These are phyloP conservation scores for Hymenoscyphus linearis DNA, from an alignment of 2,329 filamentous ascomycete species.

Conservation along the genomic window DNA sequence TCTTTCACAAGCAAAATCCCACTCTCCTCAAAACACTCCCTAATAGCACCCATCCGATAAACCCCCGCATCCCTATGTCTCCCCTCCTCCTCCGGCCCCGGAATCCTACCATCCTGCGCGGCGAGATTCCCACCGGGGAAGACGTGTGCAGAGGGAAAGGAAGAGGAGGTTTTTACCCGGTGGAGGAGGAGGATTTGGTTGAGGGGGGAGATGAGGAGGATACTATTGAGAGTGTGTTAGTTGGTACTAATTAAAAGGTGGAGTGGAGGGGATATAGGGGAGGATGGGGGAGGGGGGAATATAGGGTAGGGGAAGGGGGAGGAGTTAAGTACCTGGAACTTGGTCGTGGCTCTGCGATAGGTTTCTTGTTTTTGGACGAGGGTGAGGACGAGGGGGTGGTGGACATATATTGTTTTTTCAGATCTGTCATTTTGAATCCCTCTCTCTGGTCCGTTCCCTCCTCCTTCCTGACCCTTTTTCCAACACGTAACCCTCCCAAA, in stretches of 20 bases:
- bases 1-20: conserved; percentile 65
- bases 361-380: conserved; percentile 28
- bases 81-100: conserved; percentile 40
- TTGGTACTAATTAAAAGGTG: not conserved
- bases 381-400: conserved; percentile 19
- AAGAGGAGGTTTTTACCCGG: conserved; percentile 73
- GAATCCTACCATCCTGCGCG: conserved; percentile 65
- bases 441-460: not conserved
- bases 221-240: conserved; percentile 46
- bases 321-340: conserved; percentile 50
- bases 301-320: not conserved
- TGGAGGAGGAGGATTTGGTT: conserved; percentile 88
- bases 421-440: conserved; percentile 15
- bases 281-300: not conserved
- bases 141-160: conserved; percentile 89
- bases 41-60: conserved; percentile 78
- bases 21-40: conserved; percentile 93
- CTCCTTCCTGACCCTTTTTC: not conserved
- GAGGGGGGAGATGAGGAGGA: conserved; percentile 75
- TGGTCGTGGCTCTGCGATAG: conserved; percentile 47
- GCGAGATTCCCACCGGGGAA: conserved; percentile 86
- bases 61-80: conserved; percentile 66
- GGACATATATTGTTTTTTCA: conserved; percentile 31
- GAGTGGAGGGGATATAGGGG: not conserved
- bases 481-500: too few species aligned